phyloP scores from a whole-genome alignment of 306 rosid genomes.

The Dryas alaskensis region DNA sequence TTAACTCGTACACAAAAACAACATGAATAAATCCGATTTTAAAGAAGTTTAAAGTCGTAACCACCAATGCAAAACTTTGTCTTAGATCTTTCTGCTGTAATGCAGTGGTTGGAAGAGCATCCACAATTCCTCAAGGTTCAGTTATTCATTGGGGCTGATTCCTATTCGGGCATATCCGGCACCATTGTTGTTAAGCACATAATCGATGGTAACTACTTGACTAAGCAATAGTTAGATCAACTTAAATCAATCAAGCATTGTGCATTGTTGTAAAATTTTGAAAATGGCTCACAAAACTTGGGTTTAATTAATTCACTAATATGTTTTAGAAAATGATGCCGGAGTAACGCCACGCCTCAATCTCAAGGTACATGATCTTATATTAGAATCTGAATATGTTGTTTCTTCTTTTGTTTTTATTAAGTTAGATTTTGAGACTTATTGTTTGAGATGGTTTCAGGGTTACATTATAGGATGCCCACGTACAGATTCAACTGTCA shows the following conservation, averaged over 20 bases:
- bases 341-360: constrained; percentile 7
- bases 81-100: neutral
- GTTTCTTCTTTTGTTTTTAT: too few relatives aligned
- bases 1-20: too few relatives aligned
- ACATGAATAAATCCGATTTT: too few relatives aligned
- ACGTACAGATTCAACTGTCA: constrained; percentile 6
- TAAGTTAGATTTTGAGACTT: neutral
- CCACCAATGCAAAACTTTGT: too few relatives aligned
- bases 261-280: too few relatives aligned
- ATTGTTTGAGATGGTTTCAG: constrained; percentile 11
- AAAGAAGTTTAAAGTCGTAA: too few relatives aligned
- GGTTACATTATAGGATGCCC: constrained; percentile 24
- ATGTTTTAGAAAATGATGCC: constrained; percentile 19
- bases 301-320: neutral
- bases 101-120: constrained; percentile 29
- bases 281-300: neutral
- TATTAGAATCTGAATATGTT: too few relatives aligned
- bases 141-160: constrained; percentile 25
- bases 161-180: constrained; percentile 15
- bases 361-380: constrained; percentile 17
- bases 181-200: constrained; percentile 19
- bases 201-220: constrained; percentile 15
- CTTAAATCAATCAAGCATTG: neutral
- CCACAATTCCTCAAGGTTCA: constrained; percentile 2
- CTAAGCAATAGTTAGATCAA: neutral